phyloP scores from a whole-genome alignment of 1,284 basidiomycete species.

The Crucibulum cyathiforme region DNA sequence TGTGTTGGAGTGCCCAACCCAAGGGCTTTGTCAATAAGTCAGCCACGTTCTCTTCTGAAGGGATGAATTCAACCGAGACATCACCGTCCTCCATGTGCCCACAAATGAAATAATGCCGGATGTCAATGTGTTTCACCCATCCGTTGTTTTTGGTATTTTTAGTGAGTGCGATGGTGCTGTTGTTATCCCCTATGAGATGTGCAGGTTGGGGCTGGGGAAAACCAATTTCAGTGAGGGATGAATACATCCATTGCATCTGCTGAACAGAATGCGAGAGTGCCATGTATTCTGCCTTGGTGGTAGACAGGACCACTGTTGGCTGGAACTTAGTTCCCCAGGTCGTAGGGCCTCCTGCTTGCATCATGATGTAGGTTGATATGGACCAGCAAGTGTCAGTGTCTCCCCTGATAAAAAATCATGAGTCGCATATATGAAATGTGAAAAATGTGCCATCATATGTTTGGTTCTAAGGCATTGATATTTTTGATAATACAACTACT shows the following conservation, averaged over 20 bases:
- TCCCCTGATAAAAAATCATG: slow-evolving; percentile 12
- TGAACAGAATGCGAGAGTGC: slow-evolving; percentile 28
- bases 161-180: slow-evolving; percentile 38
- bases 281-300: slow-evolving; percentile 47
- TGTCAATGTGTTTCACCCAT: slow-evolving; percentile 49
- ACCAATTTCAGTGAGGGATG: slow-evolving; percentile 32
- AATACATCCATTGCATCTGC: slow-evolving; percentile 39
- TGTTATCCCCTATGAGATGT: slow-evolving; percentile 42
- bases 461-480: too few species aligned
- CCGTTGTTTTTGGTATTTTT: slow-evolving; percentile 35
- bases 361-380: slow-evolving; percentile 34
- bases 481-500: too few species aligned
- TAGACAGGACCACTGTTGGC: slow-evolving; percentile 36
- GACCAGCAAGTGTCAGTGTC: slow-evolving; percentile 32
- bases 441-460: too few species aligned
- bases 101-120: slow-evolving; percentile 45
- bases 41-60: slow-evolving; percentile 38
- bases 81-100: slow-evolving; percentile 35
- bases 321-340: slow-evolving; percentile 40
- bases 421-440: too few species aligned
- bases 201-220: slow-evolving; percentile 19
- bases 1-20: too few species aligned
- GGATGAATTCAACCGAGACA: slow-evolving; percentile 33
- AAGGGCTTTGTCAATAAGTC: slow-evolving; percentile 51
- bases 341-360: slow-evolving; percentile 33